phyloP scores from a whole-genome alignment of 1,284 basidiomycete genomes.

The Singerocomus inundabilis region DNA sequence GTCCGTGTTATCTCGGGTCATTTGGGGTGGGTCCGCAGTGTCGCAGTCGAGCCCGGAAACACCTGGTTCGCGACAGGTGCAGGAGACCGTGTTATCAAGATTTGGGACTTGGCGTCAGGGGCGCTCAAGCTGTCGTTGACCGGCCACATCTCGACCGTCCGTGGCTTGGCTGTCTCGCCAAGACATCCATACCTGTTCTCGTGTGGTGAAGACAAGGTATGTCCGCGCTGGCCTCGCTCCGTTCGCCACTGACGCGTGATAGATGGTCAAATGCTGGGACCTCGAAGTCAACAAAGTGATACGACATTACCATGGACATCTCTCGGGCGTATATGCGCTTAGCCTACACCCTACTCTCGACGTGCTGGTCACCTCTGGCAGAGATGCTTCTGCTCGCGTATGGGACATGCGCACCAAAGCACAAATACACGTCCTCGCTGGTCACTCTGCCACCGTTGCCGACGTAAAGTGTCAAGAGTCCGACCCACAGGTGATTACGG shows the following conservation, averaged over 20 bases:
- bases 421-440: constrained; percentile 90
- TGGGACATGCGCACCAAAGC: constrained; percentile 99
- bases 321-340: constrained; percentile 93
- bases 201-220: constrained; percentile 94
- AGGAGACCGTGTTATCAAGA: constrained; percentile 97
- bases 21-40: constrained; percentile 96
- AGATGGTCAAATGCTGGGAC: constrained; percentile 99
- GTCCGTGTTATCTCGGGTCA: constrained; percentile 97
- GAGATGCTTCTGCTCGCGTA: constrained; percentile 93
- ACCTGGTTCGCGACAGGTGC: constrained; percentile 99
- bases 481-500: constrained; percentile 97
- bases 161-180: constrained; percentile 89
- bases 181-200: constrained; percentile 98
- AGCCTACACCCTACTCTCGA: constrained; percentile 95
- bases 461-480: constrained; percentile 94
- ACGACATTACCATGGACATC: constrained; percentile 95
- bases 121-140: constrained; percentile 95
- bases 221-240: constrained; percentile 11
- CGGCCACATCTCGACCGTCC: constrained; percentile 96
- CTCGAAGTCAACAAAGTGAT: constrained; percentile 99
- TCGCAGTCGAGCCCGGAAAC: constrained; percentile 96
- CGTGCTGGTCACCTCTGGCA: constrained; percentile 90
- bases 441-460: constrained; percentile 93
- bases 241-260: neutral
- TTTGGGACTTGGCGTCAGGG: constrained; percentile 98